Base-by-base conservation (phyloP, 805 yeast genomes). In the Cyberlindnera japonica region DNA sequence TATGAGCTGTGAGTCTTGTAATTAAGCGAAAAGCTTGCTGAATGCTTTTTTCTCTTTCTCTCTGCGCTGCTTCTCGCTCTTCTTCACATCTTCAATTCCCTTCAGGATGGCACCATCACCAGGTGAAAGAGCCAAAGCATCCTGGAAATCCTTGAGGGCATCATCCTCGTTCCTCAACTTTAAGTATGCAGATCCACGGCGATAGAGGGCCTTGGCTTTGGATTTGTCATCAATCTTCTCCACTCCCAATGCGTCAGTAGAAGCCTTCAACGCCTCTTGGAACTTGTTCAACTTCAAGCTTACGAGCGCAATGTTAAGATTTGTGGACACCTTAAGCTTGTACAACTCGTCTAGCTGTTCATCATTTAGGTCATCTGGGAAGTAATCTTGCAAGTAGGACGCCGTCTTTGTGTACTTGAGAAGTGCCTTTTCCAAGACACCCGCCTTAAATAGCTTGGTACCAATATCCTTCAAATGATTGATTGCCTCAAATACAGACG, bases 181-280 rank as follows among this genome's bases (percentile, higher is more conserved):
- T 44, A 77, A 62, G 54, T 79, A 73, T 2, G 93, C 96, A 56
- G 74, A 67, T 26, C 95, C 96, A 61, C 91, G 80, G 61, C 98
- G 81, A 68, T 81, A 90, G 32, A 77, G 66, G 0, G 96, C 97
- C 68, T 90, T 90, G 14, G 95, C 87, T 59, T 74, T 75, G 17
- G 88, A 79, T 47, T 79, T 75, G 29, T 75, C 83, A 40, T 77
- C 85, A 24, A 55, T 38, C 8, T 39, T 61, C 26, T 76, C 82
- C 19, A 72, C 74, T 38, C 75, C 83, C 27, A 86, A 65, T 2
- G 86, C 96, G 21, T 76, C 77, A 2, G 79, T 68, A 3, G 95
- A 73, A 5, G 83, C 78, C 19, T 67, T 63, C 35, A 85, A 61
- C 0, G 80, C 78, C 24, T 70, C 75, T 43, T 66, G 67, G 40